phyloP scores from a whole-genome alignment of 2,329 filamentous ascomycete species.

The Aspergillus sojae region DNA sequence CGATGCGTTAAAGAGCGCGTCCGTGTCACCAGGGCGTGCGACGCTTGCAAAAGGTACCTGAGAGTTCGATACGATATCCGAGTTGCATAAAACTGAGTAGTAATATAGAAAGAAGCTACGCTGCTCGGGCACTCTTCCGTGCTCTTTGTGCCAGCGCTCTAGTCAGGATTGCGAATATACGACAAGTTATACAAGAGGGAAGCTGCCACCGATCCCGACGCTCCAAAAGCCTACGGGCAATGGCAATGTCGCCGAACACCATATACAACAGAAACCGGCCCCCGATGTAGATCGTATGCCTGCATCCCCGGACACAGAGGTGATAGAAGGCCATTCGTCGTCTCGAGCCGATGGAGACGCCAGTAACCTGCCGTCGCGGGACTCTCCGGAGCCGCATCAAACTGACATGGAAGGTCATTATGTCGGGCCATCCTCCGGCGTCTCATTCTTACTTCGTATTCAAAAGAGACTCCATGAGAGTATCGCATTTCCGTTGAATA shows the following conservation, averaged over 20 bases:
- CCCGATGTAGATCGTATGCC: background rate
- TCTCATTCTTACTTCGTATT: constrained; percentile 20
- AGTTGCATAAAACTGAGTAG: background rate
- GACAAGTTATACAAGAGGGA: constrained; percentile 18
- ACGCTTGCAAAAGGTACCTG: constrained; percentile 18
- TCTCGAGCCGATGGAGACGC: background rate
- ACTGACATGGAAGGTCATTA: constrained; percentile 22
- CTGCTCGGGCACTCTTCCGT: constrained; percentile 19
- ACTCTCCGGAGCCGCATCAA: constrained; percentile 20
- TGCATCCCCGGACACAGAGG: background rate
- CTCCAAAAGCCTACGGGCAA: background rate
- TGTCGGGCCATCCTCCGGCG: constrained; percentile 18
- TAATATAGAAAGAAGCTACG: constrained; percentile 18
- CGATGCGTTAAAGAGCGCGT: constrained; percentile 18
- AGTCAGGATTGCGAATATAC: constrained; percentile 14
- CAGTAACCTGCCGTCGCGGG: constrained; percentile 8
- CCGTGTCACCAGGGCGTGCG: constrained; percentile 21
- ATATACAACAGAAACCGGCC: background rate
- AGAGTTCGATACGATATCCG: background rate
- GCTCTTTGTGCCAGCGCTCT: constrained; percentile 14
- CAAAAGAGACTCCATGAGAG: constrained; percentile 18
- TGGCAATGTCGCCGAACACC: background rate
- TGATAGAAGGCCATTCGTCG: background rate
- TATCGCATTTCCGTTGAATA: constrained; percentile 14
- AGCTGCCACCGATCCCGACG: constrained; percentile 13